Evolutionary conservation across 2,329 filamentous ascomycete genomes (phyloP), one percentile per base, ranked within the genome.

Genomic region (Xylariaceae sp.): DNA sequence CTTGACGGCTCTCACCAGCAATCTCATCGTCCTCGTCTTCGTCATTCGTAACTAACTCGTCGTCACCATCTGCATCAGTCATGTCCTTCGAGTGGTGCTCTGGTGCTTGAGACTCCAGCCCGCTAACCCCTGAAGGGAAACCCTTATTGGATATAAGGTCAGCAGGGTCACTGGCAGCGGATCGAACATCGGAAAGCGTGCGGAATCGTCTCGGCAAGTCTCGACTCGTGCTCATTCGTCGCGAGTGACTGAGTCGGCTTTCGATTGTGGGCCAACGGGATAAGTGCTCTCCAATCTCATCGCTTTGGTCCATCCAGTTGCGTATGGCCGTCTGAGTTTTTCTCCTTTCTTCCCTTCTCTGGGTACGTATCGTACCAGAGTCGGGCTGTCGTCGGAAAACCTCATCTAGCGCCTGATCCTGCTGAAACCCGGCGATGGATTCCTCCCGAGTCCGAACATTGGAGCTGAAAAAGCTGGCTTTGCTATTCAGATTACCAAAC

Each of bases 381-480:
- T 88, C 87, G 34, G 89, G 90, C 0, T 86, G 84, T 15, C 83
- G 80, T 62, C 90, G 83, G 72, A 97, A 97, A 0, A 97, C 91
- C 70, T 97, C 92, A 65, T 96, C 93, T 18, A 97, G 77, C 6
- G 91, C 92, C 56, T 86, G 87, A 66, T 97, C 92, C 70, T 97
- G 96, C 67, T 93, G 89, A 68, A 88, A 93, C 1, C 92, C 94
- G 42, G 89, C 86, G 55, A 96, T 85, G 0, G 92, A 97, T 61
- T 92, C 92, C 71, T 96, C 92, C 50, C 91, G 85, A 30, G 92
- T 80, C 15, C 90, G 82, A 57, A 85, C 71, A 62, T 81, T 85
- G 13, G 89, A 89, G 67, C 88, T 92, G 72, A 95, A 94, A 5
- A 92, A 76, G 34, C 84, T 85, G 5, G 84, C 76, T 51, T 84